phyloP scores from a whole-genome alignment of 805 yeast species.

The Zygosaccharomyces kombuchaensis region DNA sequence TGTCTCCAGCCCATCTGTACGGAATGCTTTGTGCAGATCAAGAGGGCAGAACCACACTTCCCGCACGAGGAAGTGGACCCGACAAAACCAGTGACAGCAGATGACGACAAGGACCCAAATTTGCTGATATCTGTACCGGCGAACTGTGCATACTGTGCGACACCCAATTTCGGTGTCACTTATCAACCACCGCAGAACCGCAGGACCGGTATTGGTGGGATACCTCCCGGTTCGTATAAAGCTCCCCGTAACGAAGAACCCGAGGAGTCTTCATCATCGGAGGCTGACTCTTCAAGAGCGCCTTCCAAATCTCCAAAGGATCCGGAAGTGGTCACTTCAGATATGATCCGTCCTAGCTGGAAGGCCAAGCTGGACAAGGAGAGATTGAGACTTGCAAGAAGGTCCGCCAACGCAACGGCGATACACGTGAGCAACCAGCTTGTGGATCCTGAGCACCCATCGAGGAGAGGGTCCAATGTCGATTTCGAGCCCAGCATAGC shows the following conservation, averaged over 20 bases:
- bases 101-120: slow-evolving; percentile 45
- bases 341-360: slow-evolving; percentile 91
- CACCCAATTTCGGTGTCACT: slow-evolving; percentile 76
- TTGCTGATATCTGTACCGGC: slow-evolving; percentile 81
- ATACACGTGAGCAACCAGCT: slow-evolving; percentile 82
- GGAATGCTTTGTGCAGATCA: slow-evolving; percentile 95
- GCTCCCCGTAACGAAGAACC: slow-evolving; percentile 10
- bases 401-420: slow-evolving; percentile 92
- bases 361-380: slow-evolving; percentile 68
- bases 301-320: slow-evolving; percentile 63
- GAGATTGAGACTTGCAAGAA: slow-evolving; percentile 69
- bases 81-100: slow-evolving; percentile 24
- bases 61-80: slow-evolving; percentile 62
- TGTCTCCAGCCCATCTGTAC: slow-evolving; percentile 92
- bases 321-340: slow-evolving; percentile 71
- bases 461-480: slow-evolving; percentile 22
- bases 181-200: slow-evolving; percentile 60
- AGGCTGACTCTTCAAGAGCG: slow-evolving; percentile 32
- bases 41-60: slow-evolving; percentile 83
- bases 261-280: slow-evolving; percentile 4
- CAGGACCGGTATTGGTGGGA: slow-evolving; percentile 54
- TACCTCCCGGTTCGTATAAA: slow-evolving; percentile 43
- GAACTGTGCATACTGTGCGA: slow-evolving; percentile 90
- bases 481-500: slow-evolving; percentile 11
- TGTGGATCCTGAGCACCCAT: slow-evolving; percentile 35